Conservation (phyloP, 2,329 filamentous ascomycete genomes). For the Nigrospora osmanthi region DNA sequence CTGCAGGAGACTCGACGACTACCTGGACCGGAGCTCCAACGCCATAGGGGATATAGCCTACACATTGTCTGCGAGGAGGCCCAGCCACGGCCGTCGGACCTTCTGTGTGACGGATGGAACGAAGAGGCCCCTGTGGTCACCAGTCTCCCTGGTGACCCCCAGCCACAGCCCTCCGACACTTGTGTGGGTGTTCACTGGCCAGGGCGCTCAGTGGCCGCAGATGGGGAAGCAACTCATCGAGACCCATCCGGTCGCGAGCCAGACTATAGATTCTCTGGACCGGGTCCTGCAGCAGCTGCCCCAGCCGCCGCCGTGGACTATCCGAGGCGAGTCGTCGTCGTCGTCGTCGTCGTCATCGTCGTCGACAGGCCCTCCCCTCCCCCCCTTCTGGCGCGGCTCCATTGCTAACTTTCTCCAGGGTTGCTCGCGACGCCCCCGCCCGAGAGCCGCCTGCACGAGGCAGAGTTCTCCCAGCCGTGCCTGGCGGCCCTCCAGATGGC, state of each 20-base stretch:
- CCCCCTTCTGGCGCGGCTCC: not conserved
- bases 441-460: constrained; percentile 8
- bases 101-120: not conserved
- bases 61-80: not conserved
- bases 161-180: not conserved
- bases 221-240: not conserved
- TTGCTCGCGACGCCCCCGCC: not conserved
- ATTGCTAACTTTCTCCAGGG: not conserved
- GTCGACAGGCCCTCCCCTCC: not conserved
- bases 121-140: not conserved
- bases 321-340: not conserved
- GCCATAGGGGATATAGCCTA: not conserved
- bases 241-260: not conserved
- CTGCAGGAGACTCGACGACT: not conserved
- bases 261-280: not conserved
- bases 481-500: constrained; percentile 16
- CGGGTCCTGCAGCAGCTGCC: not conserved
- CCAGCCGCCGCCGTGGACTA: not conserved
- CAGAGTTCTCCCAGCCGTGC: constrained; percentile 23
- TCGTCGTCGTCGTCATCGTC: not conserved
- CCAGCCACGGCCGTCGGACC: not conserved
- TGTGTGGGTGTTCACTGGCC: not conserved
- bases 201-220: not conserved
- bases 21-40: not conserved
- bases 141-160: not conserved